These are phyloP conservation scores for Ophiostoma triangulosporum DNA, from an alignment of 2,329 filamentous ascomycete genomes.

Conservation along the genomic window DNA sequence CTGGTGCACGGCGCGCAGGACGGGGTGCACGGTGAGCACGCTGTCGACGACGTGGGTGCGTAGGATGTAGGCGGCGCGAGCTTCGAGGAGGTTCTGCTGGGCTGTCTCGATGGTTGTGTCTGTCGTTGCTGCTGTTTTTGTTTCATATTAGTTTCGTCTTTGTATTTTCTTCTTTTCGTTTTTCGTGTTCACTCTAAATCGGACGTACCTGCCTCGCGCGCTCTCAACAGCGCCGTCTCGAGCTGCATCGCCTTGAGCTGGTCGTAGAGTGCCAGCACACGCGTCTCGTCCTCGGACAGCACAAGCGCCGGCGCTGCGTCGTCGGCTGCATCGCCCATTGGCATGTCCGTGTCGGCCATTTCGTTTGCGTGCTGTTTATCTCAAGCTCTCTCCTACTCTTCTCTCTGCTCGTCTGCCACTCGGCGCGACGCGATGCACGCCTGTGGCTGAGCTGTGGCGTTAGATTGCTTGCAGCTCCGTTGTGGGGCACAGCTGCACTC, in stretches of 20 bases:
- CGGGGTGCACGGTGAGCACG: conserved; percentile 59
- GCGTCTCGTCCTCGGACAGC: conserved; percentile 52
- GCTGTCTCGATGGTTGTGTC: conserved; percentile 29
- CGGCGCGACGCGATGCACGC: background rate
- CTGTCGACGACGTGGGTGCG: conserved; percentile 55
- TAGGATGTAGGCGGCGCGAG: conserved; percentile 55
- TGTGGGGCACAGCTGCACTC: too few species aligned
- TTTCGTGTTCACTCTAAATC: background rate
- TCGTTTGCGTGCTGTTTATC: background rate
- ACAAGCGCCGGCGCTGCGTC: conserved; percentile 25
- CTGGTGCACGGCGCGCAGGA: conserved; percentile 63
- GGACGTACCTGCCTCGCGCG: conserved; percentile 24
- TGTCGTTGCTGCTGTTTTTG: background rate
- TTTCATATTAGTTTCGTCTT: background rate
- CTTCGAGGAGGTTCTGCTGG: conserved; percentile 54
- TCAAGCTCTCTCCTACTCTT: background rate
- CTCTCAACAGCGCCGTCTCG: conserved; percentile 53
- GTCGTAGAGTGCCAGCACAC: conserved; percentile 57
- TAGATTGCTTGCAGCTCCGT: background rate
- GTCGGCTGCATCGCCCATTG: conserved; percentile 8
- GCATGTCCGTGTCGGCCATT: conserved; percentile 8
- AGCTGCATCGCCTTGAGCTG: conserved; percentile 56
- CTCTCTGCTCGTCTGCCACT: background rate
- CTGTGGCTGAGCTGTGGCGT: background rate
- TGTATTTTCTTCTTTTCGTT: background rate